Conservation (phyloP, 331 rosid species). For the Acacia concinna region DNA sequence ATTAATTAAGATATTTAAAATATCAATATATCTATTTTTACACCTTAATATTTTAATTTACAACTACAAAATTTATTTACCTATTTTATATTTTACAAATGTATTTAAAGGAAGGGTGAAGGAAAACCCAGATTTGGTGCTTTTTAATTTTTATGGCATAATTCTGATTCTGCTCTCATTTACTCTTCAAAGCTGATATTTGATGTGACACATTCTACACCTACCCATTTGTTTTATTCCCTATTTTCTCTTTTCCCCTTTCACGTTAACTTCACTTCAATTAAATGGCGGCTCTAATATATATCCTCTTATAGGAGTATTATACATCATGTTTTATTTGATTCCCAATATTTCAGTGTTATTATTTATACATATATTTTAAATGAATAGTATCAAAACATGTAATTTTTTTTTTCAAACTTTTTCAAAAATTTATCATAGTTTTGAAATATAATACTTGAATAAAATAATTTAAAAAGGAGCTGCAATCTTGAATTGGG, state of each 20-base stretch:
- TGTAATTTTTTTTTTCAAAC: no score
- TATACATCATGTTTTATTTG: background rate
- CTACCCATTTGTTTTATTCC: background rate
- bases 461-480: background rate
- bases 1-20: no score
- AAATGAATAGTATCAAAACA: background rate
- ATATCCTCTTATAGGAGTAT: background rate
- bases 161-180: background rate
- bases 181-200: conserved; percentile 13
- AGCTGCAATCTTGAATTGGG: background rate
- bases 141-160: conserved; percentile 17
- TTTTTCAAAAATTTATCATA: no score
- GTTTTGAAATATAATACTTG: background rate
- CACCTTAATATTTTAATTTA: no score
- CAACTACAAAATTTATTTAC: no score
- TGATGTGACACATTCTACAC: conserved; percentile 36
- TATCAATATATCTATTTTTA: no score
- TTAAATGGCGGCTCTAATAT: background rate
- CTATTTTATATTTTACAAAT: no score
- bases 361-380: no score
- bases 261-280: conserved; percentile 1
- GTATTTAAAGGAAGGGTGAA: no score
- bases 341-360: background rate
- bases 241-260: background rate
- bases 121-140: conserved; percentile 21